phyloP scores from a whole-genome alignment of 257 asterid species.

The Salvia splendens region DNA sequence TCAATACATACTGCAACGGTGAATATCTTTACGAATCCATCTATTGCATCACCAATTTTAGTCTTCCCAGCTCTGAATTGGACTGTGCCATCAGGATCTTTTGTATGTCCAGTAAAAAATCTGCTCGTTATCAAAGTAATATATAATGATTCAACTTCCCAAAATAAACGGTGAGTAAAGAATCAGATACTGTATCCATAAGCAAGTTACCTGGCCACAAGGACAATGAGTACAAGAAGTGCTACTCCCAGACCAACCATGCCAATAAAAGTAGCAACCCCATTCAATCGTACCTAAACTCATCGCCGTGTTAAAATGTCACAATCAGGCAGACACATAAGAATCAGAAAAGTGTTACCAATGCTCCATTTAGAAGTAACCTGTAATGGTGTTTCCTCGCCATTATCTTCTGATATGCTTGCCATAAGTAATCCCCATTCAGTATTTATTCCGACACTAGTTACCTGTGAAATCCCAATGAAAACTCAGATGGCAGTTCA shows the following conservation, averaged over 20 bases:
- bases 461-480: conserved; percentile 53
- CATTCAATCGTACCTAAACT: conserved; percentile 81
- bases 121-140: conserved; percentile 42
- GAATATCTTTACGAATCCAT: conserved; percentile 77
- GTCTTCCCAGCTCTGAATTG: conserved; percentile 75
- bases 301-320: conserved; percentile 30
- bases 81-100: conserved; percentile 54
- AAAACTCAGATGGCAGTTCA: conserved; percentile 8
- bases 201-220: conserved; percentile 59
- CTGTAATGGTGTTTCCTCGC: conserved; percentile 98
- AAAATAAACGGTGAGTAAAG: conserved; percentile 13
- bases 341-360: conserved; percentile 11
- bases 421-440: conserved; percentile 99
- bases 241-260: conserved; percentile 85
- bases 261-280: conserved; percentile 95
- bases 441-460: conserved; percentile 84
- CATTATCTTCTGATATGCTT: conserved; percentile 96
- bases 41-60: conserved; percentile 58
- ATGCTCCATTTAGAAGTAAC: conserved; percentile 38
- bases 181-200: neutral
- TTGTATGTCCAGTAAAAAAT: conserved; percentile 73
- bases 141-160: conserved; percentile 8
- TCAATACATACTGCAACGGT: conserved; percentile 81
- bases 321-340: conserved; percentile 25
- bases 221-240: conserved; percentile 63